phyloP scores from a whole-genome alignment of 2,329 filamentous ascomycete species.

The Lachnellula subtilissima region DNA sequence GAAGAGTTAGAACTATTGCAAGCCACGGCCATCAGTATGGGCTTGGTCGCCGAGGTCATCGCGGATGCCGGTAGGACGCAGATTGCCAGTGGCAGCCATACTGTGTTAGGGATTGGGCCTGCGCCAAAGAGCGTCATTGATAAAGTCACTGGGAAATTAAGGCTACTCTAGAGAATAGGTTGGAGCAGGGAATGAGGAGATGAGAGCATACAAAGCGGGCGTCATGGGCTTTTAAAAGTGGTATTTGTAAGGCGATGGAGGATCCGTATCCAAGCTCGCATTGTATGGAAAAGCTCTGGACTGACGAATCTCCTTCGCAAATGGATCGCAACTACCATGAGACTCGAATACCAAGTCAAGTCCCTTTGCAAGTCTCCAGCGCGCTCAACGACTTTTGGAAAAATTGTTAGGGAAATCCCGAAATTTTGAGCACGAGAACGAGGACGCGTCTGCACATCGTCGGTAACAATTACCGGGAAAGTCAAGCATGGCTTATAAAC shows the following conservation, averaged over 20 bases:
- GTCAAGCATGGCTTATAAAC: no score
- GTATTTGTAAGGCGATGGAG: neutral
- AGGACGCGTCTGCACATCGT: no score
- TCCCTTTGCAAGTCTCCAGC: no score
- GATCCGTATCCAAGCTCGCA: no score
- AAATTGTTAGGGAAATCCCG: no score
- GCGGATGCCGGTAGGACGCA: slow-evolving; percentile 95
- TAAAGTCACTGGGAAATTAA: slow-evolving; percentile 76
- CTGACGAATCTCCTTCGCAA: no score
- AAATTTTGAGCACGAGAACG: no score
- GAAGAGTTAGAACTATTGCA: slow-evolving; percentile 72
- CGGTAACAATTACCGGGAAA: no score
- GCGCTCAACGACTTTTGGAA: no score
- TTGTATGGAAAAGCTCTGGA: no score
- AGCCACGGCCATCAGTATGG: slow-evolving; percentile 74
- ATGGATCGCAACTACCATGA: no score
- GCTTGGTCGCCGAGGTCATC: slow-evolving; percentile 83
- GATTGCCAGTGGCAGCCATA: slow-evolving; percentile 88
- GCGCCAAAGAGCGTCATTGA: slow-evolving; percentile 86
- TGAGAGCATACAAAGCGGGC: slow-evolving; percentile 16
- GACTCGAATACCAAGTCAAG: no score
- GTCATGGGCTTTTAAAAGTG: slow-evolving; percentile 31
- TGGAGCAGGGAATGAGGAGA: neutral
- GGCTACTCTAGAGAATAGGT: slow-evolving; percentile 57
- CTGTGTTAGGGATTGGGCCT: slow-evolving; percentile 78